phyloP scores from a whole-genome alignment of 768 basidiomycete species.

The Lactarius akahatsu region DNA sequence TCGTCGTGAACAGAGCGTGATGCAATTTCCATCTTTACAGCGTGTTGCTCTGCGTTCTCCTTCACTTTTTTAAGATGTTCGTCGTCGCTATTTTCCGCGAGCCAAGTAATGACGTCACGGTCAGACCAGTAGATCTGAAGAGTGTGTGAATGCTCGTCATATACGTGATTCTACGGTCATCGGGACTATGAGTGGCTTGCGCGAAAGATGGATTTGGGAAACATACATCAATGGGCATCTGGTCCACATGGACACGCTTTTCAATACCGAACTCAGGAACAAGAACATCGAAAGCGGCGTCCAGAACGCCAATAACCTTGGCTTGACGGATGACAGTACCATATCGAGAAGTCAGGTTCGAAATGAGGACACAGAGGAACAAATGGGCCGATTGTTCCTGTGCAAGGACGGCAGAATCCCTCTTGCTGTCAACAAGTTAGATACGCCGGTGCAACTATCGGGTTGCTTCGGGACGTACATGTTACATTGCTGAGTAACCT shows the following conservation, averaged over 20 bases:
- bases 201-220: neutral
- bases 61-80: constrained; percentile 95
- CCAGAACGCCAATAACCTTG: constrained; percentile 94
- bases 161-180: constrained; percentile 76
- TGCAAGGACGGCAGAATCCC: constrained; percentile 86
- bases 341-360: constrained; percentile 91
- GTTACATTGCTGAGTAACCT: constrained; percentile 97
- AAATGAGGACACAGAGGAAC: constrained; percentile 91
- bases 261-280: constrained; percentile 98
- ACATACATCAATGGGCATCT: constrained; percentile 96
- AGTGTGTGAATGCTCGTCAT: constrained; percentile 91
- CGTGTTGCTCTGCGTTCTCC: constrained; percentile 87
- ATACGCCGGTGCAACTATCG: neutral
- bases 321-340: constrained; percentile 95
- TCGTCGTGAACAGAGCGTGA: constrained; percentile 86
- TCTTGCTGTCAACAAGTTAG: constrained; percentile 55
- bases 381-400: constrained; percentile 96
- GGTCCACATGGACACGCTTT: constrained; percentile 97
- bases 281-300: constrained; percentile 95
- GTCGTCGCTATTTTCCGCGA: constrained; percentile 94
- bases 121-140: constrained; percentile 96
- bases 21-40: constrained; percentile 86
- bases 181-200: neutral
- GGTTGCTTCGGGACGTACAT: constrained; percentile 54
- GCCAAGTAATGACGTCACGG: constrained; percentile 90